Evolutionary conservation across 139 green algal species (phyloP), one percentile per base, ranked within the genome.

Genomic region (Edaphochlamys debaryana): DNA sequence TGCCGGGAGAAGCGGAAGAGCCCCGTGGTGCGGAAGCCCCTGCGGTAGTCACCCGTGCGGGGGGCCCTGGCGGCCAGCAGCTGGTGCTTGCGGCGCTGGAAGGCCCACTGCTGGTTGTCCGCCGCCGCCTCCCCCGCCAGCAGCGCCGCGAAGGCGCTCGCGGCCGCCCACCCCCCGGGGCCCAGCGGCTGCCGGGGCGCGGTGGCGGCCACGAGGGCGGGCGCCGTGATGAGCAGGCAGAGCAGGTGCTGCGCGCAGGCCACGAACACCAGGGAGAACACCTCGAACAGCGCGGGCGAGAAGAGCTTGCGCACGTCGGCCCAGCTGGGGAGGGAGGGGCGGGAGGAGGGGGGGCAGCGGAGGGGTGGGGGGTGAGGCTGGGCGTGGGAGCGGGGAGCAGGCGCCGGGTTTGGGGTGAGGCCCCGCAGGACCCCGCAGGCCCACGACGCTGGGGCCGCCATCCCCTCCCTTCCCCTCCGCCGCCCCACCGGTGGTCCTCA

Each of bases 191-290:
- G n/a, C 37, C 58, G 73, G 15, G 54, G 36, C 2, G 63, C 13
- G 7, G 75, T 50, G 37, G 73, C 73, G 38, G 38, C 52, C 0
- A 78, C 54, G 34, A 56, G 69, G 11, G 69, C 69, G 8, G 79
- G 79, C 22, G 40, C 4, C 25, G 58, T 79, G 56, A 85, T 63
- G 79, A 63, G 38, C 22, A 85, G 68, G 34, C 69, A 75, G 29
- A 85, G 79, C 19, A 87, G 17, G 79, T 89, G 75, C 63, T 87
- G 79, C 2, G 56, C 78, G 23, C 71, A 29, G 7, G 87, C 83
- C 54, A 92, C 82, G 54, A 92, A 86, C 22, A 87, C 69, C 32
- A 92, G 56, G 80, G 71, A 79, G 60, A 86, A 79, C 32, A 84
- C 8, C 73, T 89, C 83, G 38, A 92, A 88, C 60, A 91, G 3